Base-by-base conservation (phyloP, 768 basidiomycete genomes). In the Boletus sp. region DNA sequence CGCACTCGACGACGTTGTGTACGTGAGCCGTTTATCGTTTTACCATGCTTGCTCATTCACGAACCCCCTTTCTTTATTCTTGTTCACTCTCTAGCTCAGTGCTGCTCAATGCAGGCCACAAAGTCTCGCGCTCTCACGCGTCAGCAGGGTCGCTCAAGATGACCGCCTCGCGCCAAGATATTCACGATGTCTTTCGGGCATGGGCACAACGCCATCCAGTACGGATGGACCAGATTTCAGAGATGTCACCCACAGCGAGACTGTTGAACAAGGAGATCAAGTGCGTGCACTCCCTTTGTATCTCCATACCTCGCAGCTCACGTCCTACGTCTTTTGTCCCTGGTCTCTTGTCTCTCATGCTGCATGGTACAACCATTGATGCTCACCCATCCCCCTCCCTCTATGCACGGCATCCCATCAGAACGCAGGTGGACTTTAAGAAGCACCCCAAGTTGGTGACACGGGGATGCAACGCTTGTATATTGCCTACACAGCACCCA, bases 121-220 rank as follows among this genome's bases (percentile, higher is more conserved):
- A 80, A 49, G 80, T 97, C 39, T 96, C 96, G 10, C 86, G 96
- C 12, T 96, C 96, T 0, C 97, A 98, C 73, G 93, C 95, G 1
- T 80, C 79, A 18, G 73, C 92, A 5, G 97, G 97, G 0, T 95
- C 94, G 8, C 71, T 99, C 55, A 98, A 98, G 77, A 97, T 96
- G 17, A 81, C 85, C 18, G 96, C 93, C 3, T 77, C 86, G 3
- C 78, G 84, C 35, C 66, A 74, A 29, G 85, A 87, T 58, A 71
- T 98, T 8, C 84, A 90, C 67, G 94, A 96, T 65, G 76, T 97
- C 48, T 88, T 87, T 68, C 83, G 95, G 5, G 85, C 83, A n/a
- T 96, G 87, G 85, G 82, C 93, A 55, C 89, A 92, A 67, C 73
- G 66, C 0, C 78, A 94, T 64, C 93, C 96, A 0, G 90, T 97